Evolutionary conservation across 2,329 filamentous ascomycete species (phyloP).

Genomic region (Paraphaeosphaeria minitans): DNA sequence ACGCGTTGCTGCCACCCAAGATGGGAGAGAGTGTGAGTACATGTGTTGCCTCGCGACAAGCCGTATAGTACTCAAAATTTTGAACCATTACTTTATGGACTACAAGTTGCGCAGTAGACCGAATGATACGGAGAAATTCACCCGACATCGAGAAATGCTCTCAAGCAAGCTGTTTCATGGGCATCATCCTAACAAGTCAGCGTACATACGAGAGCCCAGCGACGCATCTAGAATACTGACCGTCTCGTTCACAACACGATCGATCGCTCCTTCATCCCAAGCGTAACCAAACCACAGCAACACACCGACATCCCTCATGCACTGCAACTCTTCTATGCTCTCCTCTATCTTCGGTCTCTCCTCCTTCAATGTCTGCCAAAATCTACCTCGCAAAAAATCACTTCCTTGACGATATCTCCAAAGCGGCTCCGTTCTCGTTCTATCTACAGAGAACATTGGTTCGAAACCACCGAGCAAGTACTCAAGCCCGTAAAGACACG

Average conservation of each 20-base stretch:
- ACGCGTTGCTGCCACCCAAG: background rate
- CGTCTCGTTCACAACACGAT: constrained; percentile 61
- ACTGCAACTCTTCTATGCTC: constrained; percentile 43
- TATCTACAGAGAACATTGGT: background rate
- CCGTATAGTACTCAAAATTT: no score
- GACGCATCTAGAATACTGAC: background rate
- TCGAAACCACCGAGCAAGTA: constrained; percentile 60
- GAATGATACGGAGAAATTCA: background rate
- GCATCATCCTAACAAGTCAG: constrained; percentile 49
- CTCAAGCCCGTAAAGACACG: constrained; percentile 65
- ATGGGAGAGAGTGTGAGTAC: background rate
- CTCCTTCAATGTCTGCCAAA: constrained; percentile 55
- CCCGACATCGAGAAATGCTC: constrained; percentile 41
- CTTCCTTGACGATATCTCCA: constrained; percentile 54
- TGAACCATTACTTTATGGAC: no score
- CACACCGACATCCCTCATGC: constrained; percentile 60
- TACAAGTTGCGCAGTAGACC: no score
- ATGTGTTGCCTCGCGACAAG: background rate
- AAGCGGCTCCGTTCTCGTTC: background rate
- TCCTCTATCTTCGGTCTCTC: constrained; percentile 45
- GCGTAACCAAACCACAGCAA: constrained; percentile 68
- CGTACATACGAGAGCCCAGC: background rate
- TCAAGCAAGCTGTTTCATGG: constrained; percentile 60
- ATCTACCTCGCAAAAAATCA: constrained; percentile 51
- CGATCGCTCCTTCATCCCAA: constrained; percentile 64